phyloP scores from a whole-genome alignment of 495 filamentous ascomycete species.

The Pseudevernia furfuracea region DNA sequence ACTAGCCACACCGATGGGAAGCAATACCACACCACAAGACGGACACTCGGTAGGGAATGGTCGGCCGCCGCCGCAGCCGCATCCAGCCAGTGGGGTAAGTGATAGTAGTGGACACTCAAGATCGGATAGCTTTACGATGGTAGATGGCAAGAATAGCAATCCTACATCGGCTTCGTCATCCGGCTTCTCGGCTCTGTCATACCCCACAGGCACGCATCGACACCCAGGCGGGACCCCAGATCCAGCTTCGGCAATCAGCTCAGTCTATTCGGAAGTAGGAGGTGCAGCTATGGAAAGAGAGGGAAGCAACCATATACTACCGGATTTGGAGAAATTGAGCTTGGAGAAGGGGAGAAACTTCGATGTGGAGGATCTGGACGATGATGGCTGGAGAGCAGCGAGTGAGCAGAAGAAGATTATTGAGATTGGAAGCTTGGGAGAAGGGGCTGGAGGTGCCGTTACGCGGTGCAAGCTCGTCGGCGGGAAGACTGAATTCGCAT shows the following conservation, averaged over 20 bases:
- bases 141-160: slow-evolving; percentile 66
- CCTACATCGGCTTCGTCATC: slow-evolving; percentile 79
- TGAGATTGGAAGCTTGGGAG: slow-evolving; percentile 83
- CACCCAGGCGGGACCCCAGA: slow-evolving; percentile 63
- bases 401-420: slow-evolving; percentile 79
- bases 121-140: slow-evolving; percentile 63
- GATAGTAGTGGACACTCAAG: slow-evolving; percentile 69
- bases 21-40: slow-evolving; percentile 57
- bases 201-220: slow-evolving; percentile 30
- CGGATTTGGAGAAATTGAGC: slow-evolving; percentile 65
- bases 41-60: slow-evolving; percentile 40
- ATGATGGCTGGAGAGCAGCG: slow-evolving; percentile 89
- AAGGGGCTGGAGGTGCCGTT: slow-evolving; percentile 93
- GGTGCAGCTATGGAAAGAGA: slow-evolving; percentile 67
- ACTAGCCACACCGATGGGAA: slow-evolving; percentile 79
- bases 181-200: slow-evolving; percentile 50
- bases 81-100: slow-evolving; percentile 51
- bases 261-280: slow-evolving; percentile 69
- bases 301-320: slow-evolving; percentile 57
- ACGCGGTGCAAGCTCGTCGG: slow-evolving; percentile 82
- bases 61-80: slow-evolving; percentile 44
- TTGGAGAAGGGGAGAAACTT: slow-evolving; percentile 71
- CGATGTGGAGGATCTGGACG: slow-evolving; percentile 90
- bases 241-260: slow-evolving; percentile 79
- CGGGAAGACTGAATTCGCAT: slow-evolving; percentile 87